Conservation (phyloP, 352 stramenopile genomes). For the Phytophthora megakarya region DNA sequence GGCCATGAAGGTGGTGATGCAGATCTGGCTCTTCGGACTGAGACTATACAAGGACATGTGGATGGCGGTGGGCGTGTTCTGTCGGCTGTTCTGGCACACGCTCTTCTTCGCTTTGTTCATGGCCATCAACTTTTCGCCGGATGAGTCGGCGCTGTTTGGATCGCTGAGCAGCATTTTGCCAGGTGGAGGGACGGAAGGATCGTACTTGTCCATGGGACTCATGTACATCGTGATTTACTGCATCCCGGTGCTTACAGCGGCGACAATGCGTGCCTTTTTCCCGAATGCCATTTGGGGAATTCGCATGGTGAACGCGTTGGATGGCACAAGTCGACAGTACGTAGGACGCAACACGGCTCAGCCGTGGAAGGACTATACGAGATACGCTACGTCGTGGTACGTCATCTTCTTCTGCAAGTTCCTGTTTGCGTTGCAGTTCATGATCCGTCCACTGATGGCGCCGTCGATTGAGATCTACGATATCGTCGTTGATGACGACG, state of each 20-base stretch:
- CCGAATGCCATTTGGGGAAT: slow-evolving; percentile 61
- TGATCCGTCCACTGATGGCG: slow-evolving; percentile 82
- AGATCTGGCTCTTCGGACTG: slow-evolving; percentile 78
- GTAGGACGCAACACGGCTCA: slow-evolving; percentile 78
- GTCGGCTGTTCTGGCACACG: slow-evolving; percentile 70
- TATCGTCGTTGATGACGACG: slow-evolving; percentile 55
- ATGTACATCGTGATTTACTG: slow-evolving; percentile 68
- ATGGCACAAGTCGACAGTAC: slow-evolving; percentile 77
- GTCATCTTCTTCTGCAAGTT: slow-evolving; percentile 83
- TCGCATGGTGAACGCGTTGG: slow-evolving; percentile 59
- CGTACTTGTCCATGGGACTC: slow-evolving; percentile 65
- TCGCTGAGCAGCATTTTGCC: slow-evolving; percentile 47
- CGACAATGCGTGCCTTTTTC: slow-evolving; percentile 60
- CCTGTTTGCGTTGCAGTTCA: slow-evolving; percentile 78
- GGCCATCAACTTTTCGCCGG: slow-evolving; percentile 63
- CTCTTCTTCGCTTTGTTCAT: slow-evolving; percentile 77
- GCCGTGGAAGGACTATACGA: slow-evolving; percentile 57
- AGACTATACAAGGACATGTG: slow-evolving; percentile 68
- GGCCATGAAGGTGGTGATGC: slow-evolving; percentile 67
- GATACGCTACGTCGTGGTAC: slow-evolving; percentile 74
- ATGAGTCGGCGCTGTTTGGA: slow-evolving; percentile 52
- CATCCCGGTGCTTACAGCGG: slow-evolving; percentile 54
- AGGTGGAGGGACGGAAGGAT: slow-evolving; percentile 51
- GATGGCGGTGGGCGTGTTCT: slow-evolving; percentile 68
- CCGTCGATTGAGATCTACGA: slow-evolving; percentile 79